Percentiles rank a stretch among this genome's conserved stretches.
Conservation (phyloP, 2,329 filamentous ascomycete species). For the Talaromyces sp. region DNA sequence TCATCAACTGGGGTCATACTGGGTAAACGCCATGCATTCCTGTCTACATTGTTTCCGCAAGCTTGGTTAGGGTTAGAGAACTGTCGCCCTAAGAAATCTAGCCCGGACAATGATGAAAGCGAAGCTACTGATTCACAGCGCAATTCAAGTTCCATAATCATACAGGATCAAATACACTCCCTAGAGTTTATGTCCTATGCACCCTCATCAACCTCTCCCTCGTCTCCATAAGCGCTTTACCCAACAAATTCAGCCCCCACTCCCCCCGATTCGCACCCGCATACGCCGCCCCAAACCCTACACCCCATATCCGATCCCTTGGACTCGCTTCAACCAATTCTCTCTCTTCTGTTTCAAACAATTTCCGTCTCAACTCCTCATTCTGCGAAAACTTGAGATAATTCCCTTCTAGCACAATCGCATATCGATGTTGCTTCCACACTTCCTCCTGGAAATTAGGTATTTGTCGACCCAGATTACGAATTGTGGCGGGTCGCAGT, state of each 20-base stretch:
- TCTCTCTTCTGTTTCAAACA: constrained; percentile 28
- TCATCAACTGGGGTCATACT: too few relatives aligned
- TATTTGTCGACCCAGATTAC: constrained; percentile 28
- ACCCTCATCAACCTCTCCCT: constrained; percentile 24
- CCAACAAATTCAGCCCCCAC: constrained; percentile 32
- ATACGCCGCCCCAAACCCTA: constrained; percentile 29
- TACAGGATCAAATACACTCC: too few relatives aligned
- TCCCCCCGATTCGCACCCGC: constrained; percentile 23
- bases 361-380: constrained; percentile 21
- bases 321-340: constrained; percentile 34
- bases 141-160: too few relatives aligned
- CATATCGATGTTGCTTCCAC: constrained; percentile 25
- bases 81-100: neutral
- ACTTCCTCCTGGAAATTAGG: constrained; percentile 26
- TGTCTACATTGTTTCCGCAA: too few relatives aligned
- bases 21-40: too few relatives aligned
- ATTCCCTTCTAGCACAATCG: constrained; percentile 29
- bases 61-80: neutral
- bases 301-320: constrained; percentile 31
- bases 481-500: constrained; percentile 17
- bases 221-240: constrained; percentile 31
- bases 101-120: neutral
- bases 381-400: constrained; percentile 32
- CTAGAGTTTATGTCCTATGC: too few relatives aligned
- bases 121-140: neutral